Evolutionary conservation across 2,329 filamentous ascomycete genomes (phyloP), one percentile per base, ranked within the genome.

Genomic region (Pseudogymnoascus sp.): DNA sequence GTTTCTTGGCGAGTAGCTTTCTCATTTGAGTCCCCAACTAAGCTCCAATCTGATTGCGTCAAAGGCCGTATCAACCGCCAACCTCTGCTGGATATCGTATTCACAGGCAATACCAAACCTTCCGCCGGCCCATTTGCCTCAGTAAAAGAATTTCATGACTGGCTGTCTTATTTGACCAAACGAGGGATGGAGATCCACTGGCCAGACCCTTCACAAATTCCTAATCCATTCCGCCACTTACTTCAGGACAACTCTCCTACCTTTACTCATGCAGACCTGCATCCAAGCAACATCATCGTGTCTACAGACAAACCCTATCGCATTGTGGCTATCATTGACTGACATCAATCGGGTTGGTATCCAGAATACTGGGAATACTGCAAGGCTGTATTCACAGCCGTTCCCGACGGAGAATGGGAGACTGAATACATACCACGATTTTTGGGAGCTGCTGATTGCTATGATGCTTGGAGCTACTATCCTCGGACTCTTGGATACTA

Each of bases 281-380:
- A 73, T 65, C 71, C 65, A 65, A 69, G 66, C 34, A 76, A 75
- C 64, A 75, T 76, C 48, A 68, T 77, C 21, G 60, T 76, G 11
- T 70, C 73, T 8, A 28, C 61, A 36, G 66, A 64, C 4, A 66
- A 64, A 28, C 68, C 68, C 13, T 62, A 65, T 51, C 68, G 66
- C 25, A 65, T 75, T 48, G 19, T 71, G 31, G 68, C 69, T 1
- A 70, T 76, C 39, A 57, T 77, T 65, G 73, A 76, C 67, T 77
- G 74, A 74, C 66, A 69, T 62, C 71, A 75, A 67, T 70, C 74
- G 5, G 75, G 75, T 4, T 76, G 74, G 73, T 73, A 74, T 66
- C 73, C 74, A 0, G 68, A 67, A 6, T 75, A 75, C 64, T 76
- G 74, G 75, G 74, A 76, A 63, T 71, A 68, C 31, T 74, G 73